These are phyloP conservation scores for Saturnispora bothae DNA, from an alignment of 805 yeast genomes.

Conservation along the genomic window DNA sequence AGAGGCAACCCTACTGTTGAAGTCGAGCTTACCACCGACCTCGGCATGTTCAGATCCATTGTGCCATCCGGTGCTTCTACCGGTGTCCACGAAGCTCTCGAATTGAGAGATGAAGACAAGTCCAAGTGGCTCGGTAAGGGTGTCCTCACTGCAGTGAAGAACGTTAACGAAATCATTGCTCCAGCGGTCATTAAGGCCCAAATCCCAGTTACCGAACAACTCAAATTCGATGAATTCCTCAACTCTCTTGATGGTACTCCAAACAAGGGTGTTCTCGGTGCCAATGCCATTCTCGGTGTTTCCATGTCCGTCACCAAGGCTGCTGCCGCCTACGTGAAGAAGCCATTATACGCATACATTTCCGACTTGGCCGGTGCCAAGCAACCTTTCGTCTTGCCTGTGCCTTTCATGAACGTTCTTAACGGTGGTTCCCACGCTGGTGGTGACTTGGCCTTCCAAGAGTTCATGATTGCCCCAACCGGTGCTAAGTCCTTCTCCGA, in stretches of 20 bases:
- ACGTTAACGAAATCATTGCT: slow-evolving; percentile 90
- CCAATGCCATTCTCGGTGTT: slow-evolving; percentile 97
- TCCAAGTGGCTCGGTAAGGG: slow-evolving; percentile 98
- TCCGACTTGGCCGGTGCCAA: slow-evolving; percentile 69
- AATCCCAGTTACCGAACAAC: slow-evolving; percentile 81
- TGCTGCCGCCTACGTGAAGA: slow-evolving; percentile 91
- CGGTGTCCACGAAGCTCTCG: slow-evolving; percentile 97
- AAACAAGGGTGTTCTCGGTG: slow-evolving; percentile 96
- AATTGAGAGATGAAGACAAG: slow-evolving; percentile 97
- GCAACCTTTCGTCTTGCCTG: slow-evolving; percentile 89
- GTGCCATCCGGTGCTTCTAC: slow-evolving; percentile 99
- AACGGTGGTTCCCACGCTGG: slow-evolving; percentile 99
- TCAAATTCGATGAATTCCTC: slow-evolving; percentile 77
- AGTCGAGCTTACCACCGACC: slow-evolving; percentile 88
- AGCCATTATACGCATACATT: slow-evolving; percentile 89
- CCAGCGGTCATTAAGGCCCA: slow-evolving; percentile 81
- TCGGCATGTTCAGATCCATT: slow-evolving; percentile 92
- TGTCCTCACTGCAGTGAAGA: slow-evolving; percentile 92
- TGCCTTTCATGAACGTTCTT: slow-evolving; percentile 97
- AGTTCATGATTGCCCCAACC: slow-evolving; percentile 97
- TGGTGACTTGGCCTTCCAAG: slow-evolving; percentile 98
- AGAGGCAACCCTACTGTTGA: slow-evolving; percentile 99
- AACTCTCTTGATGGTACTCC: slow-evolving; percentile 88
- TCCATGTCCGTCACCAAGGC: slow-evolving; percentile 96
- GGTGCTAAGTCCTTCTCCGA: slow-evolving; percentile 86